Evolutionary conservation across 345 rosid genomes (phyloP), one percentile per base, ranked within the genome.

Genomic region (Clarkia xantiana): DNA sequence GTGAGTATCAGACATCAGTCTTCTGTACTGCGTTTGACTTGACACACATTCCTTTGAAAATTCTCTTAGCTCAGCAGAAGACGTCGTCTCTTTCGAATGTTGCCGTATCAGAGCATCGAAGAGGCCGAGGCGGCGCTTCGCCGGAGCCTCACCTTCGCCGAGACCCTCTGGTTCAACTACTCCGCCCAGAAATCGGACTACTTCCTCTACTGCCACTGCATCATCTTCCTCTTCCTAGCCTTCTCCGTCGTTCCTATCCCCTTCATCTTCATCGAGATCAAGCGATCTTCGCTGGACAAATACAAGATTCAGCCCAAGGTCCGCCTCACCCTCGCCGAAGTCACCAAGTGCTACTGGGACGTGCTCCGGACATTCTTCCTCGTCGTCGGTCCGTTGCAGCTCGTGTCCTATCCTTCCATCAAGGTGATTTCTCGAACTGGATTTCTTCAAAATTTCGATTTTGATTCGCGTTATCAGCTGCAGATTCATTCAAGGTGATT

Each of bases 121-220:
- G 96, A 76, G 53, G 96, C 94, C 9, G 69, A 81, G 6, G 53
- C 68, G 38, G 76, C 78, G 23, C 60, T 90, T 1, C 94, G 94
- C 59, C 71, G 96, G 64, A 75, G 74, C 73, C 86, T 90, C 23
- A 83, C 94, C 1, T 18, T 44, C 34, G 62, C 76, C 0, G 97
- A 90, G 77, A 71, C 79, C 1, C 20, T 76, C 8, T 90, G 97
- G 97, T 79, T 77, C 74, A 72, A 73, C 54, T 90, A 90, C 84
- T 81, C 97, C 34, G 82, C 78, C 8, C 54, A 63, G 0, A 86
- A 76, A 56, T 86, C 97, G 16, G 91, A 90, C 69, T 86, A 86
- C 77, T 76, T 51, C 60, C 83, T 90, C 40, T 83, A 65, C 71
- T 79, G 94, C 58, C 97, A 90, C 73, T 83, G 76, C 69, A 76